Evolutionary conservation across 257 asterid genomes (phyloP).

Genomic region (Solanum piurae): DNA sequence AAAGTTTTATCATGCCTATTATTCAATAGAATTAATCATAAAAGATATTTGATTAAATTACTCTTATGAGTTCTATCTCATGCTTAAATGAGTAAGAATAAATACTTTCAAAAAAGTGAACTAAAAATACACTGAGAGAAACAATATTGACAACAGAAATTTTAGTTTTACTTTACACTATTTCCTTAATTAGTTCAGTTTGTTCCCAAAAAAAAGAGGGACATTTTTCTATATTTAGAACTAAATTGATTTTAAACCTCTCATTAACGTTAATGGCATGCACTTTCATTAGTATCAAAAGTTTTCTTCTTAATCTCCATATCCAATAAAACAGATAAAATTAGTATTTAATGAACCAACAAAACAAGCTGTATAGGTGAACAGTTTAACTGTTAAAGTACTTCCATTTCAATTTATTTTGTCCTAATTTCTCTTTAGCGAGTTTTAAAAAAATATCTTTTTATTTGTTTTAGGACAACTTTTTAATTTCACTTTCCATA

Average conservation of each 20-base stretch:
- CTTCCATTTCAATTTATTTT: too few relatives aligned
- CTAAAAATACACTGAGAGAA: not conserved
- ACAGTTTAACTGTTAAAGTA: too few relatives aligned
- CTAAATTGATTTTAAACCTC: not conserved
- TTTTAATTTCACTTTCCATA: too few relatives aligned
- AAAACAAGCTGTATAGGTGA: not conserved
- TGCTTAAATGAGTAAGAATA: not conserved
- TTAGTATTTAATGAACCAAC: not conserved
- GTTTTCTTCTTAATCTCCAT: not conserved
- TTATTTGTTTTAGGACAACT: too few relatives aligned
- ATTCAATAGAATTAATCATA: not conserved
- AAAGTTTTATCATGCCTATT: not conserved
- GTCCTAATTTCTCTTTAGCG: too few relatives aligned
- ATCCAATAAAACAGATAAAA: not conserved
- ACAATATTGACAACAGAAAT: not conserved
- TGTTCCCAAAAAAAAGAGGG: too few relatives aligned
- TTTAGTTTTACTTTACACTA: not conserved
- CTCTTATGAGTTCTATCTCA: not conserved
- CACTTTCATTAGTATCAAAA: not conserved
- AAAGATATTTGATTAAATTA: not conserved
- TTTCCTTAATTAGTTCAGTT: not conserved
- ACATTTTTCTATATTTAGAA: not conserved
- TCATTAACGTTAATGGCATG: not conserved
- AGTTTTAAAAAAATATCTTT: too few relatives aligned
- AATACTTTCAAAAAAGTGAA: not conserved